Evolutionary conservation across 2,329 filamentous ascomycete species (phyloP).

Genomic region (Meredithiella fracta): DNA sequence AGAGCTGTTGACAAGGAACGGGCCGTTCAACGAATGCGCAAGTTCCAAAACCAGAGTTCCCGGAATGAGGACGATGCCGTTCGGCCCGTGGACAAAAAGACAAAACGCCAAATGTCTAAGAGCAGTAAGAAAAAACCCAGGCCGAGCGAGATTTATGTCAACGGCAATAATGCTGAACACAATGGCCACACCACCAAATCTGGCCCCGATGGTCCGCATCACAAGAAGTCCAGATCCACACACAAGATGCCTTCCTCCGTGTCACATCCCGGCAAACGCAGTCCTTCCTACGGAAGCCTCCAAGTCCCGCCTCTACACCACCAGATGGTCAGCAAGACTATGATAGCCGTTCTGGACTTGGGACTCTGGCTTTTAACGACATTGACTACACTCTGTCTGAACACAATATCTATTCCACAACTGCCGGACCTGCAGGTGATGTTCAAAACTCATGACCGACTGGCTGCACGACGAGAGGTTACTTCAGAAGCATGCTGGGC

Average conservation of each 20-base stretch:
- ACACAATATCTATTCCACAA: conserved; percentile 62
- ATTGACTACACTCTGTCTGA: conserved; percentile 38
- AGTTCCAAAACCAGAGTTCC: conserved; percentile 36
- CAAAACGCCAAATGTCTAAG: conserved; percentile 60
- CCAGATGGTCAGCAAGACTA: conserved; percentile 47
- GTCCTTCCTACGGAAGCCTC: conserved; percentile 45
- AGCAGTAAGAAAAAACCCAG: conserved; percentile 79
- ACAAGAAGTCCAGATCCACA: conserved; percentile 68
- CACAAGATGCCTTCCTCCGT: conserved; percentile 58
- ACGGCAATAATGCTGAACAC: conserved; percentile 7
- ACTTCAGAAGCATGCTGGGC: conserved; percentile 50
- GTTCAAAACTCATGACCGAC: conserved; percentile 56
- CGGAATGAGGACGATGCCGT: conserved; percentile 20
- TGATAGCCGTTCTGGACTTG: conserved; percentile 48
- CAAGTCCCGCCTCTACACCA: conserved; percentile 64
- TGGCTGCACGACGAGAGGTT: conserved; percentile 65
- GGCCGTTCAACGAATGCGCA: conserved; percentile 47
- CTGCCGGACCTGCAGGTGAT: too few relatives aligned
- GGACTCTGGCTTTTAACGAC: conserved; percentile 54
- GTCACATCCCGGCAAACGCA: conserved; percentile 48
- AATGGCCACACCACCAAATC: background rate
- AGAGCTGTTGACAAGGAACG: conserved; percentile 55
- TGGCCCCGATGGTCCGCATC: conserved; percentile 17
- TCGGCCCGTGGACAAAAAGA: conserved; percentile 33
- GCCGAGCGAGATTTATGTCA: conserved; percentile 45